A percentile compares a stretch with the other conserved stretches of the same genome.
phyloP scores from a whole-genome alignment of 768 basidiomycete species.

The Guyanaporus albipodus region DNA sequence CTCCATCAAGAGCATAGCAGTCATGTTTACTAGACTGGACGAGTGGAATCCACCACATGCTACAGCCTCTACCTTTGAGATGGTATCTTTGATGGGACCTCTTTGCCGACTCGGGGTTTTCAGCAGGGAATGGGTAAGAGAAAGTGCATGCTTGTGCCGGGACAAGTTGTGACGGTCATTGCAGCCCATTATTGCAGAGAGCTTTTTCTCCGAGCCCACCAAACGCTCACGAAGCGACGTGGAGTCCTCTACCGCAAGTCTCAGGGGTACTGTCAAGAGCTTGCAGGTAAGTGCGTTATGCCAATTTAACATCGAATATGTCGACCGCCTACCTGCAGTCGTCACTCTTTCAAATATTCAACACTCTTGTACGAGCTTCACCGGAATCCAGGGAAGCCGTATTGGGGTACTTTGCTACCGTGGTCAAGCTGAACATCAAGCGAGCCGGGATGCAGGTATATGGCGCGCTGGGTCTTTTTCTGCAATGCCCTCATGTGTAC shows the following conservation, averaged over 20 bases:
- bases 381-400: conserved; percentile 77
- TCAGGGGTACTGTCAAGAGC: conserved; percentile 81
- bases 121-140: conserved; percentile 78
- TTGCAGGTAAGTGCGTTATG: conserved; percentile 55
- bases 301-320: neutral
- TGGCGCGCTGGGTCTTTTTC: neutral
- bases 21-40: conserved; percentile 70
- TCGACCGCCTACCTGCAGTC: conserved; percentile 28
- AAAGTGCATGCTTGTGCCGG: too few species aligned
- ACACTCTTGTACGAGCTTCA: conserved; percentile 81
- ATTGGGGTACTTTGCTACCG: conserved; percentile 74
- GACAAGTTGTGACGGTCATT: conserved; percentile 2
- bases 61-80: conserved; percentile 60
- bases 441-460: conserved; percentile 86
- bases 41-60: conserved; percentile 68
- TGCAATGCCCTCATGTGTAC: neutral
- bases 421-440: conserved; percentile 72
- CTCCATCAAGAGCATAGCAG: conserved; percentile 78
- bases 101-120: conserved; percentile 82
- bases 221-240: conserved; percentile 69
- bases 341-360: conserved; percentile 84
- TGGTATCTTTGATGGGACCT: conserved; percentile 72
- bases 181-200: conserved; percentile 70
- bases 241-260: conserved; percentile 77
- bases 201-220: conserved; percentile 86